Percentiles rank a stretch among this genome's conserved stretches.
phyloP scores from a whole-genome alignment of 371 early-diverging fungal species.

The Apophysomyces sp. region DNA sequence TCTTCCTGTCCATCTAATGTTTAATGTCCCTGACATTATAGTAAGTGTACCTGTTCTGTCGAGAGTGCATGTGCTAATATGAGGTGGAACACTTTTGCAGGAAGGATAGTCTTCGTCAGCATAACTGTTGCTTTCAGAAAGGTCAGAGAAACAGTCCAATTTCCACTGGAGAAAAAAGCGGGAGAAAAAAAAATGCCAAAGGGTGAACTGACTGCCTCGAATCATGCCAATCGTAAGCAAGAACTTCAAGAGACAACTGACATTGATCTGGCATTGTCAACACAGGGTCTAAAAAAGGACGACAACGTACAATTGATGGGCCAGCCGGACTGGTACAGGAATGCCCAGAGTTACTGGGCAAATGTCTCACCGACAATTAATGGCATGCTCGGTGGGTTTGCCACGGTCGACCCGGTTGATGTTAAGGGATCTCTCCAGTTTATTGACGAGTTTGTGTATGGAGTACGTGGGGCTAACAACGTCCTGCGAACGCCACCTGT shows the following conservation, averaged over 20 bases:
- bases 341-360: conserved; percentile 90
- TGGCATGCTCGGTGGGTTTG: conserved; percentile 91
- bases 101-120: conserved; percentile 39
- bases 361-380: conserved; percentile 70
- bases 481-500: conserved; percentile 22
- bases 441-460: conserved; percentile 58
- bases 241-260: background rate
- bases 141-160: background rate
- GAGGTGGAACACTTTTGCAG: conserved; percentile 49
- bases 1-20: conserved; percentile 53
- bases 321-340: conserved; percentile 72
- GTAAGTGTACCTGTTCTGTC: conserved; percentile 49
- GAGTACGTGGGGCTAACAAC: conserved; percentile 23
- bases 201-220: background rate
- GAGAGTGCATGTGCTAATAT: conserved; percentile 57
- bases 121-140: too few relatives aligned
- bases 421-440: conserved; percentile 69
- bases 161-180: background rate
- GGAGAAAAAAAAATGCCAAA: background rate
- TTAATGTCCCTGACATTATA: background rate
- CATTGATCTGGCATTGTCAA: background rate
- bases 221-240: conserved; percentile 7
- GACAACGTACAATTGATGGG: conserved; percentile 27
- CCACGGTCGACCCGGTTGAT: conserved; percentile 72
- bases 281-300: conserved; percentile 20